Conservation (phyloP, 306 rosid genomes). For the Trifolium subterraneum region DNA sequence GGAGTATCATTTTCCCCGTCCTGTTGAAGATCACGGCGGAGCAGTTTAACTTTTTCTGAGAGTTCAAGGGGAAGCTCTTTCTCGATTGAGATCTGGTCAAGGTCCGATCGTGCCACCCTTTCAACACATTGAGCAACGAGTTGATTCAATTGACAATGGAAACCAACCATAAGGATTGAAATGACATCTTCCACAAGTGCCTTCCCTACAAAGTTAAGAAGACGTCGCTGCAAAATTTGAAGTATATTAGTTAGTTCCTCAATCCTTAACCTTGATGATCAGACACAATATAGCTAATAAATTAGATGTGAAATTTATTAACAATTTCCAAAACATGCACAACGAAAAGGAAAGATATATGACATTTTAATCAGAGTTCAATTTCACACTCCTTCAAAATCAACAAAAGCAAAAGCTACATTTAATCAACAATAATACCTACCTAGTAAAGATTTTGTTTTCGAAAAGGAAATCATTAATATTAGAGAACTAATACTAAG, state of each 20-base stretch:
- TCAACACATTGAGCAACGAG: slow-evolving; percentile 69
- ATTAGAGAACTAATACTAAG: slow-evolving; percentile 5
- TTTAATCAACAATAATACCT: not conserved
- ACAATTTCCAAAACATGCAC: slow-evolving; percentile 27
- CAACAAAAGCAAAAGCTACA: not conserved
- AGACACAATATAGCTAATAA: slow-evolving; percentile 26
- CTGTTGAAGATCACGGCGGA: slow-evolving; percentile 51
- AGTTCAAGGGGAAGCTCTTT: slow-evolving; percentile 80
- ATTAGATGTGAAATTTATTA: slow-evolving; percentile 29
- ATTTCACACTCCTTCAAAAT: slow-evolving; percentile 2
- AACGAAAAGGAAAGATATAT: not conserved
- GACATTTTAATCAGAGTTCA: not conserved
- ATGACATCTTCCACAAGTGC: slow-evolving; percentile 85
- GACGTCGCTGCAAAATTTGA: slow-evolving; percentile 74
- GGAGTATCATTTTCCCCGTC: slow-evolving; percentile 49
- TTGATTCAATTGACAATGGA: slow-evolving; percentile 71
- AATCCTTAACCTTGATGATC: slow-evolving; percentile 20
- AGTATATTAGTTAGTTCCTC: slow-evolving; percentile 40
- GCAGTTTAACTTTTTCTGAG: slow-evolving; percentile 53
- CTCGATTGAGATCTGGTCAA: slow-evolving; percentile 67
- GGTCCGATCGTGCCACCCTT: slow-evolving; percentile 78
- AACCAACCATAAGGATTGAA: slow-evolving; percentile 73
- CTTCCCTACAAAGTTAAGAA: slow-evolving; percentile 78
- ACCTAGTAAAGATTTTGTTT: not conserved
- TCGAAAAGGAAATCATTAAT: slow-evolving; percentile 5